A percentile compares a stretch with the other conserved stretches of the same genome.
phyloP scores from a whole-genome alignment of 2,329 filamentous ascomycete species.

The Curvularia sp. region DNA sequence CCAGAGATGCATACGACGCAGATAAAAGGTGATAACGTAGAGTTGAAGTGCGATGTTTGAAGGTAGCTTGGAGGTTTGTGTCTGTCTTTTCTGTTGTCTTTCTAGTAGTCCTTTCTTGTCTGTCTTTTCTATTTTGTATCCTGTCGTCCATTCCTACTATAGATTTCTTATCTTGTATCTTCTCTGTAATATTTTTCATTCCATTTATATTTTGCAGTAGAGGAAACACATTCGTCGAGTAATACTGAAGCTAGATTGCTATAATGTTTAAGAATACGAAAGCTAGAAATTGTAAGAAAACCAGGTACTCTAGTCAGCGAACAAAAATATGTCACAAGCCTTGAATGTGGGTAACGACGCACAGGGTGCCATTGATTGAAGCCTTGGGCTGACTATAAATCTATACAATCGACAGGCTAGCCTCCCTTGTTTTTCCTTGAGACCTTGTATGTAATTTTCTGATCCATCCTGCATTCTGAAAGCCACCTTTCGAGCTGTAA shows the following conservation, averaged over 20 bases:
- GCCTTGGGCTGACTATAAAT: not conserved
- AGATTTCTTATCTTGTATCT: no score
- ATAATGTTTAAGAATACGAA: not conserved
- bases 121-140: no score
- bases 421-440: constrained; percentile 2
- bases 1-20: not conserved
- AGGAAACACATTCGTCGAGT: not conserved
- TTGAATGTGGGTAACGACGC: not conserved
- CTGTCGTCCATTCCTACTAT: no score
- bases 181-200: no score
- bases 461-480: constrained; percentile 3
- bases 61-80: not conserved
- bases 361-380: constrained; percentile 9
- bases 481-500: not conserved
- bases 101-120: no score
- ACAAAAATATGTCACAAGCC: not conserved
- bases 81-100: not conserved
- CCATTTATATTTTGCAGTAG: no score
- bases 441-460: not conserved
- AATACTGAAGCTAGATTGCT: not conserved
- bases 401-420: constrained; percentile 9
- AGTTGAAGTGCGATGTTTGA: not conserved
- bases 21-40: not conserved
- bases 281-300: not conserved
- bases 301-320: not conserved